These are phyloP conservation scores for Annona cherimola DNA, from an alignment of 164 flowering plant genomes.

Conservation along the genomic window DNA sequence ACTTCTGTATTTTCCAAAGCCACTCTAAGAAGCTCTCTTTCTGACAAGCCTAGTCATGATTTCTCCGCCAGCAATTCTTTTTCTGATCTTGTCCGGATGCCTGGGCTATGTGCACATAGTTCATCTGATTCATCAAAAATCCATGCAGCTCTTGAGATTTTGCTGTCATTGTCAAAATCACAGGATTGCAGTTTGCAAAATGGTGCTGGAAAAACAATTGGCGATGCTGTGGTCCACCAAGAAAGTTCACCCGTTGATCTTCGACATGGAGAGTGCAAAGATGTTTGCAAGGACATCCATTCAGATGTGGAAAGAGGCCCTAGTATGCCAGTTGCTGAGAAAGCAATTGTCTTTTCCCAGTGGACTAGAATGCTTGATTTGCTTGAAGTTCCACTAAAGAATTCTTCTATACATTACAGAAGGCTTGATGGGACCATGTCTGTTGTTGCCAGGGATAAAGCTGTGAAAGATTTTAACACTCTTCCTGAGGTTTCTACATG, in stretches of 20 bases:
- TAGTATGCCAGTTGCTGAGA: conserved; percentile 16
- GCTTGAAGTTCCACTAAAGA: conserved; percentile 56
- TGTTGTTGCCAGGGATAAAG: conserved; percentile 63
- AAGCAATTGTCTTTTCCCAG: conserved; percentile 90
- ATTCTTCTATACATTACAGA: conserved; percentile 43
- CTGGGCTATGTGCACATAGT: conserved; percentile 19
- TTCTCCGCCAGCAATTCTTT: not conserved
- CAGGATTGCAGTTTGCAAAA: not conserved
- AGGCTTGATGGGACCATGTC: conserved; percentile 95
- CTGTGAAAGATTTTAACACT: conserved; percentile 76
- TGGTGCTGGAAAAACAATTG: not conserved
- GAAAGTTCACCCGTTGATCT: not conserved
- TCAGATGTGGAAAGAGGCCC: not conserved
- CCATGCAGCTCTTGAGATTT: conserved; percentile 60
- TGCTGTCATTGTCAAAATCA: conserved; percentile 34
- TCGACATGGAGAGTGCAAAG: not conserved
- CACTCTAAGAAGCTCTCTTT: conserved; percentile 47
- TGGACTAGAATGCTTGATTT: conserved; percentile 95
- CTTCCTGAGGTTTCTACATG: conserved; percentile 66
- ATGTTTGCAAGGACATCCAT: not conserved
- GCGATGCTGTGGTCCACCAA: not conserved
- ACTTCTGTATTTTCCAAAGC: conserved; percentile 66
- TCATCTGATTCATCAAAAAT: conserved; percentile 72
- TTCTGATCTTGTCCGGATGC: conserved; percentile 1
- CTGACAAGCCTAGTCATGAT: conserved; percentile 30